Evolutionary conservation across 2,329 filamentous ascomycete genomes (phyloP).

Genomic region (Myriosclerotinia scirpicola): DNA sequence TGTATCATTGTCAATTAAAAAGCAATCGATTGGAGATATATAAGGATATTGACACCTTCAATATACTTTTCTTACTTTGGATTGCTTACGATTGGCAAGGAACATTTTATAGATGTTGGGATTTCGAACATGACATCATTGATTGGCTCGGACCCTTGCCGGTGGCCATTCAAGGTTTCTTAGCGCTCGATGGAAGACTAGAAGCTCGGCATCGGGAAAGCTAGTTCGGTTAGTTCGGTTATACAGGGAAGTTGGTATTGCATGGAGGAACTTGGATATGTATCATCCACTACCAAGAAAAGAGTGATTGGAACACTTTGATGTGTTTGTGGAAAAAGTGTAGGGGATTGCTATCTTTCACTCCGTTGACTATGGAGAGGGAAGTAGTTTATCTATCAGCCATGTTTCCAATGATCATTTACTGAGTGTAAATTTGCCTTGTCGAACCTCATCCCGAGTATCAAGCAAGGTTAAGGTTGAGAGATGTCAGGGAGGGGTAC

Average conservation of each 20-base stretch:
- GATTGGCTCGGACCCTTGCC: neutral
- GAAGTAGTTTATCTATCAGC: neutral
- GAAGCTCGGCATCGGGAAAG: neutral
- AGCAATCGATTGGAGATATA: neutral
- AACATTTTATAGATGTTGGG: neutral
- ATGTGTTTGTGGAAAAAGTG: neutral
- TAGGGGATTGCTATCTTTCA: neutral
- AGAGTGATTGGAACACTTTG: neutral
- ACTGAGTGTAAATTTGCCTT: neutral
- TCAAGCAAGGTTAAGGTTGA: too few relatives aligned
- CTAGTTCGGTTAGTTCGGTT: slow-evolving; percentile 3
- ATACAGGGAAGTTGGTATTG: neutral
- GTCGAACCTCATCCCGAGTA: neutral
- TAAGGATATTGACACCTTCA: neutral
- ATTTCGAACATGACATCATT: slow-evolving; percentile 17
- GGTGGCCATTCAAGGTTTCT: neutral
- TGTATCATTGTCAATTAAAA: slow-evolving; percentile 8
- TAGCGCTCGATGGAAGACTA: neutral
- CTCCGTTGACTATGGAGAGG: neutral
- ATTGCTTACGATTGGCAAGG: neutral
- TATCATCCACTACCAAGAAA: too few relatives aligned
- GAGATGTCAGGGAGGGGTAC: neutral
- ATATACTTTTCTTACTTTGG: neutral
- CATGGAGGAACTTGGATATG: too few relatives aligned
- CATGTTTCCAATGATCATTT: neutral